Base-by-base conservation (phyloP, 2,329 filamentous ascomycete genomes). In the Didymella segeticola region DNA sequence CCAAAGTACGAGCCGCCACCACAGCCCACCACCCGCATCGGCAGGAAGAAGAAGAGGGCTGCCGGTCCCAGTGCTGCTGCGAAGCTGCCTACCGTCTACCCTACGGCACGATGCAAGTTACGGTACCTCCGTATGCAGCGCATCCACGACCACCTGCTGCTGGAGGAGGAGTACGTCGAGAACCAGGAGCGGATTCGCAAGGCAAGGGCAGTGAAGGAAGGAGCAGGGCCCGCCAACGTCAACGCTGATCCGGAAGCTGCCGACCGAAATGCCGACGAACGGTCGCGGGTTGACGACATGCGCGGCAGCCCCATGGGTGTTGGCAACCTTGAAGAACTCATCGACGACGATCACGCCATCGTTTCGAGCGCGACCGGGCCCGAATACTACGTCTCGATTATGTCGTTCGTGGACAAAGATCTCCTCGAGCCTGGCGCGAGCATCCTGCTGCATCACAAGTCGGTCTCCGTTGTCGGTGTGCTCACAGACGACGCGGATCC, bases 381-480 rank as follows among this genome's bases (percentile, higher is more conserved):
- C 1, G 95, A 99, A 77, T 99, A 96, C 83, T 99, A 98, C 76
- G 95, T 99, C 63, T 97, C 93, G 66, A 99, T 99, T 84, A 98
- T 98, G 95, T 97, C 93, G 49, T 99, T 99, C 70, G 95, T 99
- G 63, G 95, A 99, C 82, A 99, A 99, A 79, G 95, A 99, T 71
- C 86, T 99, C 4, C 84, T 99, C 36, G 95, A 99, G 78, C 95
- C 95, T 1, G 96, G 96, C 57, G 92, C 95, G 15, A 97, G 92
- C 68, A 95, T 99, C 42, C 81, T 99, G 42, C 82, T 99, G 54
- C 95, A 99, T 72, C 95, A 99, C 78, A 99, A 99, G 81, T 96
- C 90, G 47, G 93, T 98, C 45, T 97, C 93, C 34, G 96, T 99
- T 37, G 95, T 99, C 25, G 95, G 96, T 76, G 95, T 99, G 17